Base-by-base conservation (phyloP, 1,284 basidiomycete genomes). In the Earliella scabrosa region DNA sequence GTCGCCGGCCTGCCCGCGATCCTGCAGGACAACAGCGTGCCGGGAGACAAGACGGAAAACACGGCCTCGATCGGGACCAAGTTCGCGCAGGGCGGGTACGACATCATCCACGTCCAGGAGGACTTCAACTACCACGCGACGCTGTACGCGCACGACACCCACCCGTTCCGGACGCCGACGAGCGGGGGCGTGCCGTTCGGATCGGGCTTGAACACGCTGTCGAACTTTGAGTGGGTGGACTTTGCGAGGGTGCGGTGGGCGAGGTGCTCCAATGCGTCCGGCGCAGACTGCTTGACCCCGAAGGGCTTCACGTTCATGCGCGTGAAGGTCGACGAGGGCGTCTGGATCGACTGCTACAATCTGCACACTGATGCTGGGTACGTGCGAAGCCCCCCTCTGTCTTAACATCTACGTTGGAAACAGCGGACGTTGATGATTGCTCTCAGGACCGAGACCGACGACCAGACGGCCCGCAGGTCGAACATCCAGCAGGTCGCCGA, bases 231-330 rank as follows among this genome's bases (percentile, higher is more conserved):
- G 38, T 58, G 52, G 56, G 52, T 54, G 26, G 47, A 53, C 44
- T 58, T 58, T 39, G 45, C 52, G 29, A 51, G 56, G 32, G 45
- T 45, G 7, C 38, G 50, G 39, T 58, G 56, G 56, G 48, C 39
- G 6, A 43, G 29, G 7, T 58, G 56, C 52, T 54, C 51, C 2
- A 41, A 54, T 26, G 56, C 51, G 11, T 58, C 56, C 20, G 50
- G 45, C 26, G 23, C 29, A n/a, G 56, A 58, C 32, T 58, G 56
- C 52, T 44, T 58, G 27, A 58, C 56, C 2, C 56, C 56, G 16
- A 58, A 58, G 34, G 56, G 56, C 47, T 58, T 54, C 56, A 58
- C 56, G 23, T 58, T 58, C 44, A 58, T 58, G 56, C 52, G 56
- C 24, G 24, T 58, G 16, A 36, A 32, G 16, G 18, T 58, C 43